Conservation (phyloP, 2,329 filamentous ascomycete genomes). For the Neoscytalidium dimidiatum region DNA sequence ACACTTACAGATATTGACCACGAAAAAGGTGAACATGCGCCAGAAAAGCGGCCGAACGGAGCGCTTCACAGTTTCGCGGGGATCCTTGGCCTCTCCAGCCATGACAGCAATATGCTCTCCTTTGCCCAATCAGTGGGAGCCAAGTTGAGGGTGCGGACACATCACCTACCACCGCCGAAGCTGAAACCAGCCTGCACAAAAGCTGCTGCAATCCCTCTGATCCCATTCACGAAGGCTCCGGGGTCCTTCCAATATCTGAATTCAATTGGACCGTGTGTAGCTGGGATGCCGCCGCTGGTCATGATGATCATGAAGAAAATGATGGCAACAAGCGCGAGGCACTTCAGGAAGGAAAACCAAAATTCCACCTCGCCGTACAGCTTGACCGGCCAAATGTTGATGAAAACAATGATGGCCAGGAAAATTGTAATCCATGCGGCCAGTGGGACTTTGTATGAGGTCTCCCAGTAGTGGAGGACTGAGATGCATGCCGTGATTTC, state of each 20-base stretch:
- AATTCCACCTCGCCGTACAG: slow-evolving; percentile 48
- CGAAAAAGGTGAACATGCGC: slow-evolving; percentile 47
- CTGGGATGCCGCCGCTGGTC: slow-evolving; percentile 50
- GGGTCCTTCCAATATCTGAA: slow-evolving; percentile 66
- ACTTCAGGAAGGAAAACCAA: slow-evolving; percentile 45
- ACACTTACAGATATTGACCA: slow-evolving; percentile 45
- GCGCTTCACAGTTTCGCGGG: slow-evolving; percentile 66
- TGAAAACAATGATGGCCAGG: slow-evolving; percentile 38
- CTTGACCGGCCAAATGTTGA: slow-evolving; percentile 25
- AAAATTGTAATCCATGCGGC: slow-evolving; percentile 64
- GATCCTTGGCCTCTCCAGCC: slow-evolving; percentile 65
- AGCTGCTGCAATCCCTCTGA: slow-evolving; percentile 43
- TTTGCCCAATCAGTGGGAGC: slow-evolving; percentile 48
- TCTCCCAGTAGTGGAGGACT: slow-evolving; percentile 61
- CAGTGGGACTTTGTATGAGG: slow-evolving; percentile 46
- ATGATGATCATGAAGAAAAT: slow-evolving; percentile 36
- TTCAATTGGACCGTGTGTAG: slow-evolving; percentile 57
- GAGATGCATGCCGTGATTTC: slow-evolving; percentile 61
- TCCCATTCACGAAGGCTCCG: slow-evolving; percentile 42
- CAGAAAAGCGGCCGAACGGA: slow-evolving; percentile 48
- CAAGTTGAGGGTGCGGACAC: neutral
- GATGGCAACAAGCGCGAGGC: slow-evolving; percentile 46
- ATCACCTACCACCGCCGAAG: slow-evolving; percentile 12
- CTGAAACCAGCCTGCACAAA: slow-evolving; percentile 50
- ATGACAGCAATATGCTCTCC: slow-evolving; percentile 63